Evolutionary conservation across 352 stramenopile species (phyloP).

Genomic region (Phytophthora citricola): DNA sequence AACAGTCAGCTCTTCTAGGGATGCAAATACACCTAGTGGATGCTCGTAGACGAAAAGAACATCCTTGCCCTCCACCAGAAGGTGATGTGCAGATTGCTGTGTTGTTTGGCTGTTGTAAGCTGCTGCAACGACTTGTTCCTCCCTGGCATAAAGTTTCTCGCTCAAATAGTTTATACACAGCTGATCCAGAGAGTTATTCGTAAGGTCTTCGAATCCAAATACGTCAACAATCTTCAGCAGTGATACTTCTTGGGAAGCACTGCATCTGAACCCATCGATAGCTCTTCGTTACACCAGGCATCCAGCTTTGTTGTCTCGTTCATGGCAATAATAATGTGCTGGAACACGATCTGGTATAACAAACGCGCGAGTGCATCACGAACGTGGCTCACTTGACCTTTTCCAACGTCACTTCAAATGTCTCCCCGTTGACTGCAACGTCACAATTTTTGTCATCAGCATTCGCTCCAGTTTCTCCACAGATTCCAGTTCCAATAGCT

Average conservation of each 20-base stretch:
- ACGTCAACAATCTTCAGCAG: constrained; percentile 71
- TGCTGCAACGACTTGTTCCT: constrained; percentile 40
- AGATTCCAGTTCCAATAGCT: constrained; percentile 44
- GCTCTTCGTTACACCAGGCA: background rate
- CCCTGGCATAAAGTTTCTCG: constrained; percentile 71
- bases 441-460: constrained; percentile 57
- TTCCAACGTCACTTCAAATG: constrained; percentile 59
- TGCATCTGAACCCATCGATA: background rate
- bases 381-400: constrained; percentile 50
- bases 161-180: constrained; percentile 86
- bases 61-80: constrained; percentile 18
- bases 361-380: constrained; percentile 64
- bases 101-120: constrained; percentile 10
- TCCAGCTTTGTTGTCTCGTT: constrained; percentile 53
- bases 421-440: constrained; percentile 55
- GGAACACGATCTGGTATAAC: constrained; percentile 65
- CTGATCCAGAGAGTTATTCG: constrained; percentile 75
- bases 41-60: constrained; percentile 62
- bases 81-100: background rate
- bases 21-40: constrained; percentile 62
- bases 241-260: constrained; percentile 9
- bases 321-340: constrained; percentile 51
- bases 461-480: constrained; percentile 42
- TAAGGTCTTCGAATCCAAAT: constrained; percentile 81
- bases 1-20: constrained; percentile 72